These are phyloP conservation scores for Yamadazyma songkhlaensis DNA, from an alignment of 1,139 yeast species.

Conservation along the genomic window DNA sequence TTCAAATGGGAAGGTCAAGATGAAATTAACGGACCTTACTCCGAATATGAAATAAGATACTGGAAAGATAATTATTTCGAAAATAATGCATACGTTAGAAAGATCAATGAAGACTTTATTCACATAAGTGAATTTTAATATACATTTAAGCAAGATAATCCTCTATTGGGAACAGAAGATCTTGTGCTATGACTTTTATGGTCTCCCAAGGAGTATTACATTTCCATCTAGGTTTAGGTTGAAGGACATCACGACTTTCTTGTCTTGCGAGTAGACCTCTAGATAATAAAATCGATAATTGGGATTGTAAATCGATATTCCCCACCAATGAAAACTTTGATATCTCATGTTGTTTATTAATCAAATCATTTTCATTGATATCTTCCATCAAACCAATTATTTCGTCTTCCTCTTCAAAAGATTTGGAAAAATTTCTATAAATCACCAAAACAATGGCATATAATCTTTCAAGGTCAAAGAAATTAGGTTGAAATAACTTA, in stretches of 20 bases:
- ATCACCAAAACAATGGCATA: slow-evolving; percentile 65
- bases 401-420: slow-evolving; percentile 23
- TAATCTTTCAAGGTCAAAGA: slow-evolving; percentile 66
- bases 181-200: slow-evolving; percentile 48
- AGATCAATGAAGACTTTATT: slow-evolving; percentile 28
- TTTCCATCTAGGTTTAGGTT: slow-evolving; percentile 63
- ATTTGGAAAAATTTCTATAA: slow-evolving; percentile 38
- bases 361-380: slow-evolving; percentile 28
- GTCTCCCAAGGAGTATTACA: slow-evolving; percentile 56
- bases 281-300: slow-evolving; percentile 58
- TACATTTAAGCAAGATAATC: slow-evolving; percentile 34
- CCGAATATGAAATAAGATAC: slow-evolving; percentile 51
- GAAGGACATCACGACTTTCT: slow-evolving; percentile 54
- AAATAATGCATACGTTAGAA: slow-evolving; percentile 40
- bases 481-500: slow-evolving; percentile 55
- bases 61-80: slow-evolving; percentile 63
- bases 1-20: slow-evolving; percentile 57
- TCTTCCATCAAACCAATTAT: slow-evolving; percentile 30
- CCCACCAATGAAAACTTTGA: slow-evolving; percentile 33
- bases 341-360: slow-evolving; percentile 30
- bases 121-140: slow-evolving; percentile 22
- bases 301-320: slow-evolving; percentile 51
- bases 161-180: slow-evolving; percentile 52
- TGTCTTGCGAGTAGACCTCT: slow-evolving; percentile 52
- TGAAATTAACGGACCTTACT: slow-evolving; percentile 58